Evolutionary conservation across 352 stramenopile species (phyloP).

Genomic region (Phytophthora brassicae): DNA sequence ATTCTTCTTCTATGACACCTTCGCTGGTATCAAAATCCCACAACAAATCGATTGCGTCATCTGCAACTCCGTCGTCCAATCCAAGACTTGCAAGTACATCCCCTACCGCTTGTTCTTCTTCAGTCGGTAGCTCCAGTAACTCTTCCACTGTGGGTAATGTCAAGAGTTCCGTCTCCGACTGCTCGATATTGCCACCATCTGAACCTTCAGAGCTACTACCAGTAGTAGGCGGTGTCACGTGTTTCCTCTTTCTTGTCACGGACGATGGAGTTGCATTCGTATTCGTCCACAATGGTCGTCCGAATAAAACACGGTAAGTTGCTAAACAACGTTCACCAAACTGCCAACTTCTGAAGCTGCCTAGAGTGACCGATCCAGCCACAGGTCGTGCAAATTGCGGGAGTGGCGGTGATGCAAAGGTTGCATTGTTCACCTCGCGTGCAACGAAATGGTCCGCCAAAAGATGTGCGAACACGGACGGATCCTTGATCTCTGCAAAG

Average conservation of each 20-base stretch:
- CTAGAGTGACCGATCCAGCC: conserved; percentile 31
- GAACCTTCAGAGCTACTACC: conserved; percentile 24
- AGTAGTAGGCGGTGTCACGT: conserved; percentile 21
- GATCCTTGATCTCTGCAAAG: conserved; percentile 23
- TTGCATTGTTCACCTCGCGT: conserved; percentile 4
- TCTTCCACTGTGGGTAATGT: too few relatives aligned
- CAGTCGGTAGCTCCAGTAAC: conserved; percentile 14
- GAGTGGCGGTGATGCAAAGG: background rate
- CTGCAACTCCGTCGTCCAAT: conserved; percentile 13
- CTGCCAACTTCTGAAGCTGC: conserved; percentile 29
- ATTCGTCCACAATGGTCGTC: conserved; percentile 28
- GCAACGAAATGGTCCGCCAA: conserved; percentile 35
- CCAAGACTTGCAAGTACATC: conserved; percentile 25
- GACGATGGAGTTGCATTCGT: background rate
- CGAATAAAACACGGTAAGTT: conserved; percentile 54
- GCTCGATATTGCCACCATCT: conserved; percentile 9
- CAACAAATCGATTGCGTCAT: conserved; percentile 24
- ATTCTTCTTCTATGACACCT: conserved; percentile 14
- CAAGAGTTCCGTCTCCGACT: conserved; percentile 14
- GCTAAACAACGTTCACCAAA: conserved; percentile 34
- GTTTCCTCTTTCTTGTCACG: conserved; percentile 15
- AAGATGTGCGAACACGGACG: conserved; percentile 25
- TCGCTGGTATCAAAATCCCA: conserved; percentile 24
- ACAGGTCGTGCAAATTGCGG: conserved; percentile 14
- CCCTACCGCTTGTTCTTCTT: conserved; percentile 19